Evolutionary conservation across 305 asterid genomes (phyloP).

Genomic region (Solanum hybrid): DNA sequence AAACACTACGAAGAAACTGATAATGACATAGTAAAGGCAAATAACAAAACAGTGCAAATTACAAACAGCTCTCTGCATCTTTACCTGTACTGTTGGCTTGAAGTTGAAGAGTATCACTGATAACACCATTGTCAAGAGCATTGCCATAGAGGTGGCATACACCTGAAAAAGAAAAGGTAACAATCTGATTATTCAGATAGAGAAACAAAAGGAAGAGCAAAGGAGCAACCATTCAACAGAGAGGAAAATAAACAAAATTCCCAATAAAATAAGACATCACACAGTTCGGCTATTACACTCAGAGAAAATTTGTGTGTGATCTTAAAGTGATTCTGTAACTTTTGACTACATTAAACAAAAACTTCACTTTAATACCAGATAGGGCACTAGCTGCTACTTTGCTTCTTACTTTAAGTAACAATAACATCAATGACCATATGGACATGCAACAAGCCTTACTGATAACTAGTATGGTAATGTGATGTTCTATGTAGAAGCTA

Average conservation of each 20-base stretch:
- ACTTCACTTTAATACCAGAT: background rate
- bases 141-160: conserved; percentile 96
- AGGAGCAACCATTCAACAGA: background rate
- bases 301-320: background rate
- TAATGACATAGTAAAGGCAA: background rate
- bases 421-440: background rate
- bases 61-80: background rate
- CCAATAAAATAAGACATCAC: background rate
- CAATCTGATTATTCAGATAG: background rate
- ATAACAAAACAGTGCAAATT: background rate
- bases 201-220: background rate
- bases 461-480: background rate
- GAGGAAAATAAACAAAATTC: background rate
- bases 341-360: background rate
- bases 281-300: background rate
- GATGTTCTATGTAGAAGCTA: background rate
- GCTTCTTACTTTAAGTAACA: background rate
- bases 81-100: conserved; percentile 79
- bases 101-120: conserved; percentile 80
- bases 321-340: background rate
- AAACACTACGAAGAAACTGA: background rate
- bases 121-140: conserved; percentile 77
- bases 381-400: background rate
- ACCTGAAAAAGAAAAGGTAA: conserved; percentile 35
- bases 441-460: background rate